phyloP scores from a whole-genome alignment of 1,284 basidiomycete species.

The Lentinula novae-zelandiae region DNA sequence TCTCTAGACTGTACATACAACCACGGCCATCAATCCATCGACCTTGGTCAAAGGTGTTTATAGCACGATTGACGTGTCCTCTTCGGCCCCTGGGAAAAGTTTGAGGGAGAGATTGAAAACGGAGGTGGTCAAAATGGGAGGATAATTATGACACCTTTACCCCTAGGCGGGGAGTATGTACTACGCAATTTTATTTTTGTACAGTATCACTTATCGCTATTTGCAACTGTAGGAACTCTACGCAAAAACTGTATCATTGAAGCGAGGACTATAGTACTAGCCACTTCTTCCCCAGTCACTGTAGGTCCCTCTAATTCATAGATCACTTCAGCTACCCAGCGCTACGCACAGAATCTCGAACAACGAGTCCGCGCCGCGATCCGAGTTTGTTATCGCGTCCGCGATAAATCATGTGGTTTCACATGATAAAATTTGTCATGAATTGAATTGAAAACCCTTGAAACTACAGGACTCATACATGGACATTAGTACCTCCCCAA shows the following conservation, averaged over 20 bases:
- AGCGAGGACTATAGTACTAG: too few relatives aligned
- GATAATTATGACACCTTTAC: neutral
- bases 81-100: slow-evolving; percentile 1
- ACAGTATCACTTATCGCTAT: neutral
- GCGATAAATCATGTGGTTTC: neutral
- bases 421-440: slow-evolving; percentile 4
- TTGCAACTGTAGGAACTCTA: neutral
- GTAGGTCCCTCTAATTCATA: too few relatives aligned
- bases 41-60: slow-evolving; percentile 58
- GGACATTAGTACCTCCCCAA: neutral
- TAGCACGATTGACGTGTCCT: slow-evolving; percentile 36
- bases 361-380: neutral
- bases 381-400: neutral
- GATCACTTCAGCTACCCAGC: too few relatives aligned
- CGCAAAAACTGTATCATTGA: too few relatives aligned
- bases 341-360: too few relatives aligned
- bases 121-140: slow-evolving; percentile 11
- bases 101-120: slow-evolving; percentile 8
- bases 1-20: slow-evolving; percentile 59
- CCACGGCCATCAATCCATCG: slow-evolving; percentile 70
- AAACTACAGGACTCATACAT: neutral
- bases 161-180: neutral
- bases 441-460: neutral
- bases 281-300: too few relatives aligned
- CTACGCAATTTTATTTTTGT: neutral